A percentile compares a stretch with the other conserved stretches of the same genome.
phyloP scores from a whole-genome alignment of 2,329 filamentous ascomycete species.

The Aureobasidium melanogenum region DNA sequence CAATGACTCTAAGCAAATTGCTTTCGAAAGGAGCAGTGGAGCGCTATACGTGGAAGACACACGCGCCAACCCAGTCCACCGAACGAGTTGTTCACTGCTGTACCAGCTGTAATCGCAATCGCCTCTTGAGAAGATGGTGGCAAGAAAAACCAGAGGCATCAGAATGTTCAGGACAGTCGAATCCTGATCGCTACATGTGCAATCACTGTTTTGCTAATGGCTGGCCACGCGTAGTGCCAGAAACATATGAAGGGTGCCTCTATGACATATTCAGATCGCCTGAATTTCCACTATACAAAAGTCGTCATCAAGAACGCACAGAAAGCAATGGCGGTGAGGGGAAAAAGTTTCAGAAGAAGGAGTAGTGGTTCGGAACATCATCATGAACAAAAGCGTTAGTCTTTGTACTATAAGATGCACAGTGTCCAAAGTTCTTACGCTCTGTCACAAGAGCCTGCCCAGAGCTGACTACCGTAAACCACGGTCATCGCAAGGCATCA shows the following conservation, averaged over 20 bases:
- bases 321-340: background rate
- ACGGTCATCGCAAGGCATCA: background rate
- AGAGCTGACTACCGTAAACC: too few species aligned
- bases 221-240: background rate
- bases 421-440: background rate
- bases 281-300: background rate
- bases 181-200: background rate
- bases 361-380: too few species aligned
- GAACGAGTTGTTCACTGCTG: background rate
- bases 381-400: too few species aligned
- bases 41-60: background rate
- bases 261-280: background rate
- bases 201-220: background rate
- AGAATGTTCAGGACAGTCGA: background rate
- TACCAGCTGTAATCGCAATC: background rate
- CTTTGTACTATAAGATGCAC: background rate
- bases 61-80: background rate
- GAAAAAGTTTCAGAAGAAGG: background rate
- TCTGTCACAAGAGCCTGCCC: background rate
- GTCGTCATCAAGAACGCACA: background rate
- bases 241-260: background rate
- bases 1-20: background rate
- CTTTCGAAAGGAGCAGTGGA: background rate
- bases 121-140: background rate
- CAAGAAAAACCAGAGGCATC: background rate